These are phyloP conservation scores for Aspergillus sp. DNA, from an alignment of 2,329 filamentous ascomycete genomes.

Conservation along the genomic window DNA sequence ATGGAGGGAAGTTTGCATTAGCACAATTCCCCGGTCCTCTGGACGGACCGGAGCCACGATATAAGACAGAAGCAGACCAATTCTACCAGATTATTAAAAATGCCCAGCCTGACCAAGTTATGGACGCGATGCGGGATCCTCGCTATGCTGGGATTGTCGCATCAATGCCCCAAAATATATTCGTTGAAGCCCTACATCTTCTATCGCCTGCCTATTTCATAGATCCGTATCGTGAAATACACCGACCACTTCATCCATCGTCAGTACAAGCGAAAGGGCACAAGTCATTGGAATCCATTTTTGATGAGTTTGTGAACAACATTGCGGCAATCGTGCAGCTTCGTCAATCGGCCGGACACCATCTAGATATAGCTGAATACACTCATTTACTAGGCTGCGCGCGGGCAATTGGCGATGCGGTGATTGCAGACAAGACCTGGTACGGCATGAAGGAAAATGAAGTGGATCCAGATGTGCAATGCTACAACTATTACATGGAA, in stretches of 20 bases:
- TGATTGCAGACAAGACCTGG: conserved; percentile 44
- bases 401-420: conserved; percentile 39
- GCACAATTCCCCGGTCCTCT: not conserved
- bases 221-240: conserved; percentile 40
- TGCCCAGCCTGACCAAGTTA: conserved; percentile 35
- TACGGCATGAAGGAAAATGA: conserved; percentile 32
- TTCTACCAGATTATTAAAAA: conserved; percentile 26
- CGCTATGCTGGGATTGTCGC: conserved; percentile 23
- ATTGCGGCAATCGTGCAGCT: conserved; percentile 32
- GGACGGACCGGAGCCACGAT: not conserved
- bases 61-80: not conserved
- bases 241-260: conserved; percentile 45
- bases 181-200: conserved; percentile 57
- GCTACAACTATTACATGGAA: conserved; percentile 52
- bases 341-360: conserved; percentile 30
- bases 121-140: conserved; percentile 29
- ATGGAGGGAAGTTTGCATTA: too few species aligned
- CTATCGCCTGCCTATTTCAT: conserved; percentile 54
- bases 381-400: conserved; percentile 48
- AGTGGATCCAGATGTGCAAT: conserved; percentile 41
- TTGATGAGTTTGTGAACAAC: conserved; percentile 33
- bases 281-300: conserved; percentile 30
- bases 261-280: conserved; percentile 39
- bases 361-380: conserved; percentile 44
- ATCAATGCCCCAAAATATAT: conserved; percentile 48